These are phyloP conservation scores for Russula emetica DNA, from an alignment of 768 basidiomycete genomes.

Conservation along the genomic window DNA sequence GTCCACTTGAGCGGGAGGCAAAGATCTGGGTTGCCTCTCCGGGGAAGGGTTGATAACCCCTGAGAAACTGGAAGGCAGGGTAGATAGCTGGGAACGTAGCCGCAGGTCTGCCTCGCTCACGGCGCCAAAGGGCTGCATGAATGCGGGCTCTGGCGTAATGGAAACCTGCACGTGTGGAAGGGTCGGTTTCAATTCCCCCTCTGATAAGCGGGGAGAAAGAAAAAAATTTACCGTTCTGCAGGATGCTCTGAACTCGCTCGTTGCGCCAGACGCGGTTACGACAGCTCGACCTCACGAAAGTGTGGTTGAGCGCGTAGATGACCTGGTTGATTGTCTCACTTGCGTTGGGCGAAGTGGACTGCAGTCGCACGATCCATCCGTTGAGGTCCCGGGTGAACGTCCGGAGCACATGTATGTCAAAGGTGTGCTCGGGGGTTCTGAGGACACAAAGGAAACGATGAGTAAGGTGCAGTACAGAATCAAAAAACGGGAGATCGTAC, in stretches of 20 bases:
- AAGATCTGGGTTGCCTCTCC: neutral
- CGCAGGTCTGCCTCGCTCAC: neutral
- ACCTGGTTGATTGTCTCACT: neutral
- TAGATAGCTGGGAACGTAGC: neutral
- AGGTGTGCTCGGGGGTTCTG: constrained; percentile 1
- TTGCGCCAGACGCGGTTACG: constrained; percentile 11
- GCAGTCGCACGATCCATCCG: neutral
- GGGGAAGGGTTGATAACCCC: neutral
- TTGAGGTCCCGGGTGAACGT: neutral
- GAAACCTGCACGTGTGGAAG: constrained; percentile 3
- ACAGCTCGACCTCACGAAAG: constrained; percentile 10
- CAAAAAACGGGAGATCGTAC: constrained; percentile 2
- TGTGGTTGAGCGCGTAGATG: constrained; percentile 1
- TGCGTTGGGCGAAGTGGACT: neutral
- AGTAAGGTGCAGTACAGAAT: neutral
- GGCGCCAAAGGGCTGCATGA: neutral
- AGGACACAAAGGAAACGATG: neutral
- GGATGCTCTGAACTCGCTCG: neutral
- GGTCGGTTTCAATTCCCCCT: neutral
- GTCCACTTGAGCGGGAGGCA: neutral
- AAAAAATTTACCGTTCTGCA: neutral
- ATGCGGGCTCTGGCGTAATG: constrained; percentile 5
- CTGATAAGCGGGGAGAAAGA: neutral
- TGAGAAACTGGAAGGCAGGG: neutral
- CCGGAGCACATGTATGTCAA: constrained; percentile 12